Conservation (phyloP, 257 asterid genomes). For the Oldenlandia corymbosa region DNA sequence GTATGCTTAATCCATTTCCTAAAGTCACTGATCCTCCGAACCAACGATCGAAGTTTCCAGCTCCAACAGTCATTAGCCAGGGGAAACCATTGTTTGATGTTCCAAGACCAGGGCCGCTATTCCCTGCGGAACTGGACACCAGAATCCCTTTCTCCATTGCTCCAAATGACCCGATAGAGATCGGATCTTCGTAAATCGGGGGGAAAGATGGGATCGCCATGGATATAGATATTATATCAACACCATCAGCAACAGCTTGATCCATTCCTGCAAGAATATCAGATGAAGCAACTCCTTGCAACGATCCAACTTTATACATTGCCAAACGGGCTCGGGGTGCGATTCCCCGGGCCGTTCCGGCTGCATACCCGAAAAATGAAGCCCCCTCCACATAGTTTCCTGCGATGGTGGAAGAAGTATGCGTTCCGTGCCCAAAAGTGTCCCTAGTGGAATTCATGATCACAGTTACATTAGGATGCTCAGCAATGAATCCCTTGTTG, state of each 20-base stretch:
- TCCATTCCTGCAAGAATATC: constrained; percentile 18
- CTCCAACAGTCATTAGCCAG: constrained; percentile 17
- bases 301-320: constrained; percentile 12
- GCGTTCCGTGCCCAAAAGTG: constrained; percentile 14
- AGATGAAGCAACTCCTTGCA: neutral
- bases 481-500: constrained; percentile 5
- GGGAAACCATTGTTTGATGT: constrained; percentile 13
- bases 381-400: constrained; percentile 19
- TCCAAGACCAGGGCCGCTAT: constrained; percentile 6
- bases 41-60: constrained; percentile 13
- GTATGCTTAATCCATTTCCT: constrained; percentile 12
- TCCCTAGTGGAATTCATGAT: constrained; percentile 15
- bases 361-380: constrained; percentile 17
- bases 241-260: constrained; percentile 22
- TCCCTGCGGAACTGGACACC: constrained; percentile 19
- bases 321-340: constrained; percentile 16
- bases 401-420: constrained; percentile 11
- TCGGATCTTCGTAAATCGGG: constrained; percentile 4
- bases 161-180: constrained; percentile 14
- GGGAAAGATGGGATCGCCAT: neutral
- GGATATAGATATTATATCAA: constrained; percentile 20
- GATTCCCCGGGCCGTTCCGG: constrained; percentile 17
- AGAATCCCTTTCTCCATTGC: constrained; percentile 20
- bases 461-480: constrained; percentile 2
- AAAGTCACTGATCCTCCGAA: constrained; percentile 15